Evolutionary conservation across 768 basidiomycete species (phyloP).

Genomic region (Mycena pura): DNA sequence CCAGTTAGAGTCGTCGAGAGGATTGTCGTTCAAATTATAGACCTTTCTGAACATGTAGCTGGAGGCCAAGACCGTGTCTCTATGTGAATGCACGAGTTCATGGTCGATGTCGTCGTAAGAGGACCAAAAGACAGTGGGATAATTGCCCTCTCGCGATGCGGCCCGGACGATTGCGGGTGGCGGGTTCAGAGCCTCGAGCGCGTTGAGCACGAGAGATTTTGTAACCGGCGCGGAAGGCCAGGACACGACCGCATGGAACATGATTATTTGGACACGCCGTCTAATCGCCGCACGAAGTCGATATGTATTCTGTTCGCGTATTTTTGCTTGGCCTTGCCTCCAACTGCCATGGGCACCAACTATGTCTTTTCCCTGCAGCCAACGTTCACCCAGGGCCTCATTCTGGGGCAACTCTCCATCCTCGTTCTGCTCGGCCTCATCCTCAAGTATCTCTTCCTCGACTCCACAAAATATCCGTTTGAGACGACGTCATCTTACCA

Average conservation of each 20-base stretch:
- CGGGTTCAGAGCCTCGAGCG: constrained; percentile 38
- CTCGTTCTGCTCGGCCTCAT: constrained; percentile 77
- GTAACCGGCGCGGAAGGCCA: constrained; percentile 62
- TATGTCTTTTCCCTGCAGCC: constrained; percentile 79
- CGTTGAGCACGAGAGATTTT: constrained; percentile 49
- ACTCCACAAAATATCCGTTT: constrained; percentile 66
- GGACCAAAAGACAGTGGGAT: constrained; percentile 74
- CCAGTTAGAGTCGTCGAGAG: constrained; percentile 1
- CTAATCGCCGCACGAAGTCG: background rate
- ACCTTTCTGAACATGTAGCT: constrained; percentile 86
- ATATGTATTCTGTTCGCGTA: no score
- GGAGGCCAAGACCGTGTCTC: constrained; percentile 67
- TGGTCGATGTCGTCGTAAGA: constrained; percentile 90
- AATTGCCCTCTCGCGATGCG: constrained; percentile 18
- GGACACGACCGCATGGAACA: constrained; percentile 39
- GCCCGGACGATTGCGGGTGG: constrained; percentile 25
- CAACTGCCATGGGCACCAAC: constrained; percentile 53
- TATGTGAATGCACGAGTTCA: constrained; percentile 63
- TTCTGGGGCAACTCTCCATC: constrained; percentile 92
- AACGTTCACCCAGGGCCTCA: constrained; percentile 94
- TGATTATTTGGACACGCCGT: background rate
- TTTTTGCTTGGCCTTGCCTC: constrained; percentile 4
- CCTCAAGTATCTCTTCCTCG: constrained; percentile 95
- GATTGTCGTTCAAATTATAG: background rate
- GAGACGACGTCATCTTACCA: constrained; percentile 67